These are phyloP conservation scores for Candida sojae DNA, from an alignment of 1,139 yeast genomes.

Conservation along the genomic window DNA sequence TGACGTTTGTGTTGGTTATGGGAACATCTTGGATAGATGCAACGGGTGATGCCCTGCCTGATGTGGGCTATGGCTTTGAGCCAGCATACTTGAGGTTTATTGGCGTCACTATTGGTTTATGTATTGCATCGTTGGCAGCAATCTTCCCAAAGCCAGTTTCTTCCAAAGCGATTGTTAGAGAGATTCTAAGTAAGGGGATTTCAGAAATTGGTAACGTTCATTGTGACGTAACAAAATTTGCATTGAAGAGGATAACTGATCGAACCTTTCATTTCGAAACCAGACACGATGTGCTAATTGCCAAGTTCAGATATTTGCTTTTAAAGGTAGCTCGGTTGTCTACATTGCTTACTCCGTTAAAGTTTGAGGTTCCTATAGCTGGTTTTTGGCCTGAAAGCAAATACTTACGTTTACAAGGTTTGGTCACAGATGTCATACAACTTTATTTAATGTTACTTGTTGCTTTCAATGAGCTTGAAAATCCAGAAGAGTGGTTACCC, in stretches of 20 bases:
- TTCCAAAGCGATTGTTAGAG: slow-evolving; percentile 30
- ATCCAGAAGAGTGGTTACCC: slow-evolving; percentile 30
- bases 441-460: slow-evolving; percentile 27
- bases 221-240: slow-evolving; percentile 32
- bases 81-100: slow-evolving; percentile 33
- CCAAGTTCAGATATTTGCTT: slow-evolving; percentile 25
- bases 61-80: slow-evolving; percentile 30
- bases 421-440: slow-evolving; percentile 31
- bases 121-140: slow-evolving; percentile 33
- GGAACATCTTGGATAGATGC: slow-evolving; percentile 39
- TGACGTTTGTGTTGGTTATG: slow-evolving; percentile 33
- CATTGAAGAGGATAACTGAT: slow-evolving; percentile 22
- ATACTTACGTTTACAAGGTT: slow-evolving; percentile 25
- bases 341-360: slow-evolving; percentile 24
- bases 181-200: slow-evolving; percentile 24
- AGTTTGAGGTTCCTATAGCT: slow-evolving; percentile 31
- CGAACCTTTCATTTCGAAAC: slow-evolving; percentile 21
- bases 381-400: slow-evolving; percentile 39
- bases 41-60: slow-evolving; percentile 17
- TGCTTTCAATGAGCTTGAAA: slow-evolving; percentile 28
- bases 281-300: slow-evolving; percentile 27
- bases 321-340: slow-evolving; percentile 24
- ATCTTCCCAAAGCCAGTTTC: slow-evolving; percentile 33
- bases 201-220: slow-evolving; percentile 32
- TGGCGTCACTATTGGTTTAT: slow-evolving; percentile 31